These are phyloP conservation scores for Ligustrum vulgare DNA, from an alignment of 257 asterid species.

Conservation along the genomic window DNA sequence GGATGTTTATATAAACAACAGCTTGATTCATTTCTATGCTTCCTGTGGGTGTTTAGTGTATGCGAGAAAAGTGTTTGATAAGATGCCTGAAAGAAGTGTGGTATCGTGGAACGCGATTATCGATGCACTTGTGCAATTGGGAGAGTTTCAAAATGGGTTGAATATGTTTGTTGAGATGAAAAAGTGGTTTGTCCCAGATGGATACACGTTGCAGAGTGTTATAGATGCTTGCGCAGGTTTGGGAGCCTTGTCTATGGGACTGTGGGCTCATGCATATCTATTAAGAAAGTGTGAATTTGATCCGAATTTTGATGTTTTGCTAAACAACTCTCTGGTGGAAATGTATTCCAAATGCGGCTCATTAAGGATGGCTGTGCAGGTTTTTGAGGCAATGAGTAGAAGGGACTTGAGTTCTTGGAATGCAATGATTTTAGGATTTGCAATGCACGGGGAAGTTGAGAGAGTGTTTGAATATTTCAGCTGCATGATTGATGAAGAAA, in stretches of 20 bases:
- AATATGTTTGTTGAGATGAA: conserved; percentile 53
- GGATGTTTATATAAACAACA: conserved; percentile 69
- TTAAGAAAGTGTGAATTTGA: conserved; percentile 36
- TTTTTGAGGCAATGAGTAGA: conserved; percentile 50
- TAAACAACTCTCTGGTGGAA: conserved; percentile 61
- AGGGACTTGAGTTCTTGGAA: conserved; percentile 79
- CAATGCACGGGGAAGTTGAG: conserved; percentile 65
- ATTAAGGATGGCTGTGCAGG: conserved; percentile 54
- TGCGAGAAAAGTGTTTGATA: conserved; percentile 57
- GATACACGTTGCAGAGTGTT: conserved; percentile 71
- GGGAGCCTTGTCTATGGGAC: conserved; percentile 70
- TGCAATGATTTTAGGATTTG: conserved; percentile 58
- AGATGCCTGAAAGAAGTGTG: conserved; percentile 64
- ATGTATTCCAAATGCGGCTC: conserved; percentile 88
- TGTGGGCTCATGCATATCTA: conserved; percentile 69
- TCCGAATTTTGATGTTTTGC: conserved; percentile 37
- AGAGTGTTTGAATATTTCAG: conserved; percentile 43
- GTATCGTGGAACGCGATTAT: conserved; percentile 80
- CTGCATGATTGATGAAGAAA: conserved; percentile 49
- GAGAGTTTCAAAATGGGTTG: conserved; percentile 64
- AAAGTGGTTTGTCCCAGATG: conserved; percentile 57
- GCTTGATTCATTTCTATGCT: conserved; percentile 75
- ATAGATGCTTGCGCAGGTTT: conserved; percentile 74
- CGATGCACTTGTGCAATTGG: conserved; percentile 62
- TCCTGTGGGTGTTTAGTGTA: conserved; percentile 58